These are phyloP conservation scores for Colletotrichum gloeosporioides DNA, from an alignment of 2,329 filamentous ascomycete species.

Conservation along the genomic window DNA sequence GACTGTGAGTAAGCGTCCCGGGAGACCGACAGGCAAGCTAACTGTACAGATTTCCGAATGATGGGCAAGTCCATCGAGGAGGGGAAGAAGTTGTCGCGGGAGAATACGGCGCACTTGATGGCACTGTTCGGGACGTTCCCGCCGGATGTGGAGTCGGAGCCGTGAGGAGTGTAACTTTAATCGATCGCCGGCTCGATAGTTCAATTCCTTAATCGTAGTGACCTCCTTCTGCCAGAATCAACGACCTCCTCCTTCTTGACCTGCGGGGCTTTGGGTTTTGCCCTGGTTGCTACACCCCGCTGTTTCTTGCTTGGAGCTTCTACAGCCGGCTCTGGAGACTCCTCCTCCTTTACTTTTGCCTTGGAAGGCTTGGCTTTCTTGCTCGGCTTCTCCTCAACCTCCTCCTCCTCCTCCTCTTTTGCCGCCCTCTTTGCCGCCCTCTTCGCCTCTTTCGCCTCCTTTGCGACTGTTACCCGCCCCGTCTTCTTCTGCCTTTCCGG, in stretches of 20 bases:
- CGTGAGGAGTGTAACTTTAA: slow-evolving; percentile 20
- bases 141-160: slow-evolving; percentile 37
- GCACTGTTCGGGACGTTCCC: slow-evolving; percentile 41
- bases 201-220: slow-evolving; percentile 29
- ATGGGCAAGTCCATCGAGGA: slow-evolving; percentile 32
- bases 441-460: slow-evolving; percentile 45
- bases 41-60: slow-evolving; percentile 37
- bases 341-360: slow-evolving; percentile 16
- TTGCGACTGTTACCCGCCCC: slow-evolving; percentile 46
- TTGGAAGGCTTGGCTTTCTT: slow-evolving; percentile 33
- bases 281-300: slow-evolving; percentile 21
- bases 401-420: slow-evolving; percentile 30
- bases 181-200: background rate
- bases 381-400: slow-evolving; percentile 28
- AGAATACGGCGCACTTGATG: slow-evolving; percentile 37
- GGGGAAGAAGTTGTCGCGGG: slow-evolving; percentile 29
- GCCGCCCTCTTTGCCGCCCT: slow-evolving; percentile 30
- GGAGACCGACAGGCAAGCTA: background rate
- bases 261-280: background rate
- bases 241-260: slow-evolving; percentile 3
- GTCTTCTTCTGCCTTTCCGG: slow-evolving; percentile 86
- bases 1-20: slow-evolving; percentile 33
- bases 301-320: slow-evolving; percentile 25
- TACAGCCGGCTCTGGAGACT: slow-evolving; percentile 12
- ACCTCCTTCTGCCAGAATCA: slow-evolving; percentile 29